Conservation (phyloP, 345 rosid species). For the Nephelium lappaceum region DNA sequence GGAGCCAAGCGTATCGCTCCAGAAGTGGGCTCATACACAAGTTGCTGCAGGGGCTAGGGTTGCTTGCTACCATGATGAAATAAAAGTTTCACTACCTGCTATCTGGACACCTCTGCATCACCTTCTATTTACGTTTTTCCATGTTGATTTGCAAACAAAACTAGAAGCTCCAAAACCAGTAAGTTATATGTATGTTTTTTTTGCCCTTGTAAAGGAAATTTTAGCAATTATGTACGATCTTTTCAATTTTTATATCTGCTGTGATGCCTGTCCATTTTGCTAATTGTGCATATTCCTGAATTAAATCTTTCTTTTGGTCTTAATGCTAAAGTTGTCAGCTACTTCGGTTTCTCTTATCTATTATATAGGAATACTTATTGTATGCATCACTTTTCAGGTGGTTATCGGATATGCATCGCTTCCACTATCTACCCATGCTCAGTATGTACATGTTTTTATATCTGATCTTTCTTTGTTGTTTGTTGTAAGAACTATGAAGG, state of each 20-base stretch:
- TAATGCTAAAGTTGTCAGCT: not conserved
- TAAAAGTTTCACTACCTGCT: conserved; percentile 88
- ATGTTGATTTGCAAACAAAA: conserved; percentile 95
- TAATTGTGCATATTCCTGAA: not conserved
- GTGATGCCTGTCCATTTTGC: not conserved
- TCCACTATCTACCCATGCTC: conserved; percentile 86
- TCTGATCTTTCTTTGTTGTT: conserved; percentile 7
- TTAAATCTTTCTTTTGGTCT: not conserved
- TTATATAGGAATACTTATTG: conserved; percentile 11
- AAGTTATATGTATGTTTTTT: conserved; percentile 30
- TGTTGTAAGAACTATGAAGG: not conserved
- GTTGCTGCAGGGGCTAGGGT: conserved; percentile 83
- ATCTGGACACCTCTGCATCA: conserved; percentile 95
- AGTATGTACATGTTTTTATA: conserved; percentile 57
- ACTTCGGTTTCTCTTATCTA: conserved; percentile 14
- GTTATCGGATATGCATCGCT: conserved; percentile 92
- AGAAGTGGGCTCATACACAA: conserved; percentile 91
- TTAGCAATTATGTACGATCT: not conserved
- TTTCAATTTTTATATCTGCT: not conserved
- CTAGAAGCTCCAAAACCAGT: conserved; percentile 99
- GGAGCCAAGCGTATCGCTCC: conserved; percentile 72
- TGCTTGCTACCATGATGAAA: conserved; percentile 91
- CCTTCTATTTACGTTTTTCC: conserved; percentile 92
- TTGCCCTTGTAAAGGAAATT: not conserved
- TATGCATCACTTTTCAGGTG: conserved; percentile 55